Evolutionary conservation across 768 basidiomycete genomes (phyloP), one percentile per base, ranked within the genome.

Genomic region (Imleria badia): DNA sequence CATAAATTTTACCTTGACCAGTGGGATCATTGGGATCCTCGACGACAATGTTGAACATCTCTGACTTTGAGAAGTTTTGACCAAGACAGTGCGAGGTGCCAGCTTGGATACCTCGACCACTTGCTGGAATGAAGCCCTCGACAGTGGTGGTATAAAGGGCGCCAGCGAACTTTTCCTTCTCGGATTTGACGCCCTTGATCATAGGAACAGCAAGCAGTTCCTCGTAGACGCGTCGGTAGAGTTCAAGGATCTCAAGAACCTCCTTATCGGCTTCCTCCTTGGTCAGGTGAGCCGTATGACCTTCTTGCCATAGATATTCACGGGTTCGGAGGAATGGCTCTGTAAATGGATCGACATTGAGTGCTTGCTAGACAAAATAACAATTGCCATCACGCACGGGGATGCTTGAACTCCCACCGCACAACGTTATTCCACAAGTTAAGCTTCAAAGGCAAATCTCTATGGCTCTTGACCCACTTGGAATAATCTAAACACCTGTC

Each of bases 261-360:
- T 98, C 97, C 47, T 74, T 77, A 65, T 93, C 97, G 23, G 96
- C 96, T 71, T 98, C 96, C 5, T 76, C 68, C 72, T 95, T 89
- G 60, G 89, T 91, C 41, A 95, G 80, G 73, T 89, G 85, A 4
- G 97, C 96, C 10, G 97, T 98, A 76, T 99, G 97, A 35, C 97
- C 97, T 73, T 99, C 97, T 76, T 99, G 97, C 97, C 97, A 99
- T n/a, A 99, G 78, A 81, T 98, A 99, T 76, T 99, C 97, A 69
- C 97, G 91, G 3, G 97, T 98, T 52, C 97, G 94, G 35, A 99
- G 82, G 89, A 99, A 99, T 9, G 97, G 97, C 72, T 99, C 89
- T 91, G 68, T 23, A 34, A 34, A 49, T 84, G 69, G 35, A 29
- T 31, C 31, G 6, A 12, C 3, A n/a, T 19, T 48, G 9, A 63